These are phyloP conservation scores for Candida endomychidarum DNA, from an alignment of 805 yeast genomes.

Conservation along the genomic window DNA sequence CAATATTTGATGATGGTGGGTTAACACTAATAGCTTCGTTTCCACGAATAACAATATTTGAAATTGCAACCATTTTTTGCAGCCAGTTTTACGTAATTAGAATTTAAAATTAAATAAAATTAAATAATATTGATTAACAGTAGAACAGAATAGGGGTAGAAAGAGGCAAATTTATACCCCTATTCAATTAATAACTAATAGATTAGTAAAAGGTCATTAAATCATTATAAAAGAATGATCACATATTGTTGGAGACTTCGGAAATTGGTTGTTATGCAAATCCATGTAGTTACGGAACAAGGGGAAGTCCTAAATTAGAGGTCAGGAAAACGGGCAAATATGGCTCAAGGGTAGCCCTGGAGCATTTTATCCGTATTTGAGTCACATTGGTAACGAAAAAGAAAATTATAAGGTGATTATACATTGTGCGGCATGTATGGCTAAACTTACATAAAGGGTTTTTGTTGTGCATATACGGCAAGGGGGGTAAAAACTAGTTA, in stretches of 20 bases:
- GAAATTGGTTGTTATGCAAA: conserved; percentile 1
- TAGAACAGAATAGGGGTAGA: conserved; percentile 7
- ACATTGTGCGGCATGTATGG: conserved; percentile 7
- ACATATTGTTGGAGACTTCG: conserved; percentile 1
- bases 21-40: conserved; percentile 46
- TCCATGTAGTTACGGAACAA: neutral
- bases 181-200: neutral
- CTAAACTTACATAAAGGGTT: conserved; percentile 1
- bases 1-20: conserved; percentile 38
- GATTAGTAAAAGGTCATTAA: neutral
- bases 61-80: conserved; percentile 11
- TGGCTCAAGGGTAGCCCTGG: conserved; percentile 1
- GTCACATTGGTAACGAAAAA: neutral
- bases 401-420: neutral
- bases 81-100: conserved; percentile 8
- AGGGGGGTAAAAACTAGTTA: neutral
- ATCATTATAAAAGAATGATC: neutral
- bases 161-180: conserved; percentile 7
- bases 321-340: conserved; percentile 45
- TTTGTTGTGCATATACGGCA: neutral
- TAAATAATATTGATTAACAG: neutral
- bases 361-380: no score
- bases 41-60: conserved; percentile 15
- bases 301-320: neutral
- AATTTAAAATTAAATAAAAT: neutral